These are phyloP conservation scores for Aspergillus texensis DNA, from an alignment of 2,329 filamentous ascomycete species.

Conservation along the genomic window DNA sequence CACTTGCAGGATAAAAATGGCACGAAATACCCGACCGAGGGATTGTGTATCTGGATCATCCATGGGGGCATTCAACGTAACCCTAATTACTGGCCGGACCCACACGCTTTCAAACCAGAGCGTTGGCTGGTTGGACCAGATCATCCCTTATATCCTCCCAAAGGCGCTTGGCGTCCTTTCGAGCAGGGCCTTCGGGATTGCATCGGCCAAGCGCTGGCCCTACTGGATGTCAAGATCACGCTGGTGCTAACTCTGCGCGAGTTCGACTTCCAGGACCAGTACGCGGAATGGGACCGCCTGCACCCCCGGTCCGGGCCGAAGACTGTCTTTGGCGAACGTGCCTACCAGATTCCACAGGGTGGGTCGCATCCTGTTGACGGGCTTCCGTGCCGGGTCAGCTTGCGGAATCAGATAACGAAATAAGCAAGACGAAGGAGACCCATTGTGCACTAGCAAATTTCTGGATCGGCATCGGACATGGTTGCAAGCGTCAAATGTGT, in stretches of 20 bases:
- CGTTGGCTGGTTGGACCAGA: slow-evolving; percentile 35
- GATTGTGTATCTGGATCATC: slow-evolving; percentile 20
- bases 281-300: slow-evolving; percentile 10
- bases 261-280: slow-evolving; percentile 26
- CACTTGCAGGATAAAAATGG: slow-evolving; percentile 13
- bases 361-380: background rate
- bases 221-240: slow-evolving; percentile 43
- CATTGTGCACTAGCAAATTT: too few species aligned
- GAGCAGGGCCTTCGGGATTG: slow-evolving; percentile 53
- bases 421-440: too few species aligned
- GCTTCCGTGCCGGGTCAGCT: background rate
- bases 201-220: slow-evolving; percentile 53
- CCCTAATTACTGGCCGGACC: slow-evolving; percentile 20
- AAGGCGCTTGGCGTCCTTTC: slow-evolving; percentile 53
- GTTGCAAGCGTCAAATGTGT: too few species aligned
- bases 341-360: background rate
- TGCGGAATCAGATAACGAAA: background rate
- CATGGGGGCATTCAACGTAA: slow-evolving; percentile 21
- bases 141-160: slow-evolving; percentile 28
- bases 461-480: too few species aligned
- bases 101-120: slow-evolving; percentile 37
- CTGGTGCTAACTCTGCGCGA: slow-evolving; percentile 26
- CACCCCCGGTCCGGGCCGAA: slow-evolving; percentile 36
- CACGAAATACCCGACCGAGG: slow-evolving; percentile 18
- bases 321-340: slow-evolving; percentile 13